Base-by-base conservation (phyloP, 1,284 basidiomycete species). In the Malassezia globosa region DNA sequence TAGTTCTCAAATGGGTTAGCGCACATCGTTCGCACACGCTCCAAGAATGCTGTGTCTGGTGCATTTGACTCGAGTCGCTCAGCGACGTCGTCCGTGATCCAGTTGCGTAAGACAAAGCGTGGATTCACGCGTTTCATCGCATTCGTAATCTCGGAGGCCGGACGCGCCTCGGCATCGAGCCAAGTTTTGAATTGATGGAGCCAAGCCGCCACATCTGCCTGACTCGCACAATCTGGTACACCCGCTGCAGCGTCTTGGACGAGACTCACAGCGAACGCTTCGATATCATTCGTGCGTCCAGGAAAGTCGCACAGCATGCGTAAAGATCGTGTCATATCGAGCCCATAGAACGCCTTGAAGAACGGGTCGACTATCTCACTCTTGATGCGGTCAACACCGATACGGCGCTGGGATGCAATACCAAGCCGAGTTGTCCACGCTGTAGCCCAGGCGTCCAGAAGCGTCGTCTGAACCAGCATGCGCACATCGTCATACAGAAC, bases 71-170 rank as follows among this genome's bases (percentile, higher is more conserved):
- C 62, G 4, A 69, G 37, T 0, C 63, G 56, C 34, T 65, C 50
- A 0, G 58, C 60, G 10, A 64, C 66, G 29, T 65, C 66, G 41
- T 64, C 59, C 13, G 61, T 63, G 18, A 69, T 46, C 67, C 67
- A 70, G 35, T 70, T 68, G 25, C 67, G 57, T 39, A 70, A 51
- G 25, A 68, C 58, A 31, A 70, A 70, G 6, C 52, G 44, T 8
- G 67, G 67, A 24, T 69, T 69, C 36, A 51, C 52, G 14, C 23
- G 16, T 7, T 27, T 29, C 59, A 66, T 60, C 42, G 55, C 56
- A 7, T n/a, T 16, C 1, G 44, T 44, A 10, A 58, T 49, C 19
- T 51, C 31, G 21, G 52, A 50, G 3, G 52, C 51, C 8, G 58
- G 47, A 7, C 50, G 36, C 2, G 48, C 55, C 36, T 61, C 52